phyloP scores from a whole-genome alignment of 495 filamentous ascomycete species.

The Cercophora sp. region DNA sequence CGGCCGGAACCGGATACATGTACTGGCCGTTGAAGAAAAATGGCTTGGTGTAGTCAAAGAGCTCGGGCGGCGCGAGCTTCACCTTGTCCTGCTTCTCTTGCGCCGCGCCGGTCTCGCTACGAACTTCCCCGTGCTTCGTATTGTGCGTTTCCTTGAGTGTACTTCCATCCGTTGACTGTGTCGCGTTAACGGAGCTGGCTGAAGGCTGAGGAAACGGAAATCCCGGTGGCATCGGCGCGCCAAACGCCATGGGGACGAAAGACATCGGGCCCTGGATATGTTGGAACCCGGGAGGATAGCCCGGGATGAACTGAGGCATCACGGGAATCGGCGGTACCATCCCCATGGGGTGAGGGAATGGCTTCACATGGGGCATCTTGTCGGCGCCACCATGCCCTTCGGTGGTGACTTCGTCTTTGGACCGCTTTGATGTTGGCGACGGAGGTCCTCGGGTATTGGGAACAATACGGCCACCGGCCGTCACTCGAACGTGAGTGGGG shows the following conservation, averaged over 20 bases:
- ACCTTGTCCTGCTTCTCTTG: slow-evolving; percentile 35
- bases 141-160: slow-evolving; percentile 26
- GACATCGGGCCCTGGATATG: slow-evolving; percentile 25
- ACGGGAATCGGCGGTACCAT: slow-evolving; percentile 18
- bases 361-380: slow-evolving; percentile 19
- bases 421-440: slow-evolving; percentile 41
- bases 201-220: slow-evolving; percentile 19
- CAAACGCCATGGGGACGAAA: slow-evolving; percentile 29
- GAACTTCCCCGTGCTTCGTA: slow-evolving; percentile 20
- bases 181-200: slow-evolving; percentile 9
- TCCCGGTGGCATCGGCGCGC: slow-evolving; percentile 22
- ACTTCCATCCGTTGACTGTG: slow-evolving; percentile 2
- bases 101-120: slow-evolving; percentile 22
- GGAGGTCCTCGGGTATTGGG: slow-evolving; percentile 49
- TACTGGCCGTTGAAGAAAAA: slow-evolving; percentile 47
- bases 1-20: slow-evolving; percentile 37
- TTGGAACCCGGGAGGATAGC: slow-evolving; percentile 28
- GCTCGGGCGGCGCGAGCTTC: slow-evolving; percentile 41
- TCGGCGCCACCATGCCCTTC: slow-evolving; percentile 16
- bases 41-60: slow-evolving; percentile 43
- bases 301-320: slow-evolving; percentile 21
- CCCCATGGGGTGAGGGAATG: background rate
- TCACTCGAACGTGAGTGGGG: slow-evolving; percentile 52
- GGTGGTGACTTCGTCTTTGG: slow-evolving; percentile 27
- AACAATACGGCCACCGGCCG: slow-evolving; percentile 53